Evolutionary conservation across 1,284 basidiomycete genomes (phyloP).

Genomic region (Peniophora sp.): DNA sequence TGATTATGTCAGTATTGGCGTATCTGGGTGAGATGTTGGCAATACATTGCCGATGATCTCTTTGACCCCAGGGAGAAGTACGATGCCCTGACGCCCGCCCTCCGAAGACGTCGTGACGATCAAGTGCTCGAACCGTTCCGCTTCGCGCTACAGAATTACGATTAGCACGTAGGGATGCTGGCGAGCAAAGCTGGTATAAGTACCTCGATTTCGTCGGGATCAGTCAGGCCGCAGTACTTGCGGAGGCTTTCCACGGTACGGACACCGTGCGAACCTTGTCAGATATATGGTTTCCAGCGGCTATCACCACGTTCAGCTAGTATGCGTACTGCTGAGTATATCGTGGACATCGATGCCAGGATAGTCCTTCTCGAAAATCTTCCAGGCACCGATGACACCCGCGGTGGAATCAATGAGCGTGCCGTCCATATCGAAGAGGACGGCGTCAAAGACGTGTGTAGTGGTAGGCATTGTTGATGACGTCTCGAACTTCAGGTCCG

Average conservation of each 20-base stretch:
- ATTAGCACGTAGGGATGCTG: conserved; percentile 1
- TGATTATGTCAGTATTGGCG: no score
- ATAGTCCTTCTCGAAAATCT: conserved; percentile 54
- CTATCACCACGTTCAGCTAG: conserved; percentile 1
- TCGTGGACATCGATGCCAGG: conserved; percentile 51
- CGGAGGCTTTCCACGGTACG: conserved; percentile 75
- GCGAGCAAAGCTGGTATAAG: conserved; percentile 4
- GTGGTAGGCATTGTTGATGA: conserved; percentile 11
- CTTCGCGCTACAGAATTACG: conserved; percentile 40
- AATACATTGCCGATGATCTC: conserved; percentile 44
- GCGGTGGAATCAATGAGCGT: conserved; percentile 69
- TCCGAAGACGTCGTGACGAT: conserved; percentile 50
- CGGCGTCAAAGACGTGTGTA: conserved; percentile 44
- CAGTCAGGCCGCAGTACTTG: conserved; percentile 61
- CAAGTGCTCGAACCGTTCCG: conserved; percentile 58
- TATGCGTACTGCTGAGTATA: conserved; percentile 48
- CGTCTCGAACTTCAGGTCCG: no score
- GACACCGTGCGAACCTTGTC: conserved; percentile 70
- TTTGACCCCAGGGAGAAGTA: conserved; percentile 53
- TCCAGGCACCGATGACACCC: conserved; percentile 72
- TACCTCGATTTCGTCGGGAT: conserved; percentile 63
- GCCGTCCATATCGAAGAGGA: conserved; percentile 75
- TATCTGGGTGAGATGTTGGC: neutral
- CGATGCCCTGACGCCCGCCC: conserved; percentile 49
- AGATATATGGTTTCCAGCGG: conserved; percentile 3